Base-by-base conservation (phyloP, 805 yeast species). In the Pichia occidentalis region DNA sequence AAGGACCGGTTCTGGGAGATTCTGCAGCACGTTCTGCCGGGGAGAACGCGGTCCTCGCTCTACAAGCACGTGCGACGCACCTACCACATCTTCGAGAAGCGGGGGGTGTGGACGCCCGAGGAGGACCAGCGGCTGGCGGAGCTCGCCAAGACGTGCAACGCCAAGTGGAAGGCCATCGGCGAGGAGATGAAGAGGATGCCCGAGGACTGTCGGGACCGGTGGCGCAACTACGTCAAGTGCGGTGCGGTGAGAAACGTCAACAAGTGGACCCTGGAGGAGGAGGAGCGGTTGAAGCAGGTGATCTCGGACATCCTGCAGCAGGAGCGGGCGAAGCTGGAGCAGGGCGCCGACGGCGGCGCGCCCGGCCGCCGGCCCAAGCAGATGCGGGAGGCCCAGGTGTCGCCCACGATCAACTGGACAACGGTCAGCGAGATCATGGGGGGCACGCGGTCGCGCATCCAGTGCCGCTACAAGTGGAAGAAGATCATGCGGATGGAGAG, bases 401-500 rank as follows among this genome's bases (percentile, higher is more conserved):
- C 60, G 29, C 68, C 73, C 3, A 61, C 68, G 3, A 77, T 88
- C 39, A 90, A 90, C 57, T 90, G 97, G 97, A 88, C 97, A 0
- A 65, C 77, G 5, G 94, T 90, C 3, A 79, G 90, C 52, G 97
- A 90, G 56, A 66, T 73, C 34, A 86, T 90, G 95, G 80, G 85
- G 24, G 96, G 96, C 3, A 67, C 76, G 2, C 71, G 97, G 45
- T 83, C 95, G 1, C 70, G 97, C 49, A 88, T 90, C 47, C 97
- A 90, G 61, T 88, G 97, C 57, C 74, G 97, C 42, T 90, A 90
- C 61, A 90, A 90, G 57, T 90, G 97, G 96, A 82, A 82, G 54
- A 90, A 88, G 60, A 53, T 87, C 5, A 60, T 78, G 37, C 79
- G 76, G 51, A 66, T 82, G 42, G 81, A 79, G 44, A 71, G 74